A percentile compares a stretch with the other conserved stretches of the same genome.
Evolutionary conservation across 2,329 filamentous ascomycete species (phyloP).

Genomic region (Apiospora hydei): DNA sequence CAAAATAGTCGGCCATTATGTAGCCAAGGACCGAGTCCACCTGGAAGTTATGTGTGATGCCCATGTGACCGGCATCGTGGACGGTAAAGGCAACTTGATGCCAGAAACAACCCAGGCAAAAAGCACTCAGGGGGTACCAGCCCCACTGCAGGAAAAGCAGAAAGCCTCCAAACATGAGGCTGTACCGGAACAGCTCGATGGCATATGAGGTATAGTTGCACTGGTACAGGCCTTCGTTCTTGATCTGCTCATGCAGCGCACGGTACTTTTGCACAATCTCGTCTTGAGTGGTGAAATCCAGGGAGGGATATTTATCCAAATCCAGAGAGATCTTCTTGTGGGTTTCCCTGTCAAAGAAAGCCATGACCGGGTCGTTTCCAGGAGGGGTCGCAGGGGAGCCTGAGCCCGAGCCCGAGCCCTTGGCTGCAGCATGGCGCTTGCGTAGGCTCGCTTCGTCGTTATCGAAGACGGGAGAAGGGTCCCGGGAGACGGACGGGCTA

Average conservation of each 20-base stretch:
- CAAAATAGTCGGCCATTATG: constrained; percentile 86
- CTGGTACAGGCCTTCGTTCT: constrained; percentile 77
- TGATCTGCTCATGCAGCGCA: constrained; percentile 74
- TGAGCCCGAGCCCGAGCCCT: constrained; percentile 39
- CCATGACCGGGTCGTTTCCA: constrained; percentile 55
- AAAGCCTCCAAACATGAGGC: constrained; percentile 68
- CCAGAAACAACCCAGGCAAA: constrained; percentile 86
- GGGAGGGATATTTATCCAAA: constrained; percentile 78
- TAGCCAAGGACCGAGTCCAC: constrained; percentile 87
- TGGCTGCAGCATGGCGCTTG: constrained; percentile 38
- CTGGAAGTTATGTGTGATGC: constrained; percentile 90
- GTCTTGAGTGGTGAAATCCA: constrained; percentile 77
- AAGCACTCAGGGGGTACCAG: constrained; percentile 74
- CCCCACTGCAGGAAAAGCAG: constrained; percentile 66
- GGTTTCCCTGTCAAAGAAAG: constrained; percentile 77
- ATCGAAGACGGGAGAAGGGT: constrained; percentile 60
- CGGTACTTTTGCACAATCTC: constrained; percentile 83
- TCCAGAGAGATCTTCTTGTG: constrained; percentile 79
- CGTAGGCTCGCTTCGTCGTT: constrained; percentile 40
- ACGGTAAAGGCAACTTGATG: constrained; percentile 94
- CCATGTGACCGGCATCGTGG: constrained; percentile 97
- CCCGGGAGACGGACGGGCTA: constrained; percentile 59
- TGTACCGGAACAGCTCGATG: constrained; percentile 77
- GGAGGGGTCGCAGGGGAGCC: constrained; percentile 62
- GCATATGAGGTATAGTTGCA: constrained; percentile 86